Base-by-base conservation (phyloP, 352 stramenopile genomes). In the Phytophthora pluvialis region DNA sequence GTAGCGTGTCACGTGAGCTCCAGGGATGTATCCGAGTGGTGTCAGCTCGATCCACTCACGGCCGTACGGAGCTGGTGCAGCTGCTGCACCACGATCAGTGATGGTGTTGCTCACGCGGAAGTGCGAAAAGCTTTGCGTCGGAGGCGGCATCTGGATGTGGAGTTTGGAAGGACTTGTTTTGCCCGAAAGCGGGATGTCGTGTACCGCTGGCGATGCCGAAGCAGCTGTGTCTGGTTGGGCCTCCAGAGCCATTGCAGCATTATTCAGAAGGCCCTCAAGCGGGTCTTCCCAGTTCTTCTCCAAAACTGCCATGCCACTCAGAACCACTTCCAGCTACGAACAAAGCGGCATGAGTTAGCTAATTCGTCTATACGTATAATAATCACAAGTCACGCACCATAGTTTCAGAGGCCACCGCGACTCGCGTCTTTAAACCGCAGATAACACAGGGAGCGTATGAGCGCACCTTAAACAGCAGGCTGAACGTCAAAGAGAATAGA, bases 1-100 rank as follows among this genome's bases (percentile, higher is more conserved):
- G 45, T 96, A 97, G 7, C 85, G 68, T 4, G 73, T 80, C 28
- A 95, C 85, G 26, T 85, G 81, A 25, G 85, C 84, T 3, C 77
- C 71, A 13, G 83, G 80, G 31, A 95, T 93, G 64, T 93, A 93
- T 21, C 80, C 85, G 10, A 95, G 72, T 9, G 87, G 87, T 12
- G 87, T 95, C 32, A 95, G 63, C 62, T 95, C 85, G 42, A 95
- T 94, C 85, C 87, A 94, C 44, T 95, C 87, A 18, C 82, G 84
- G 0, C 78, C 81, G 28, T 86, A 79, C 36, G 40, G 35, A 53
- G 71, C 43, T 55, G 59, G 60, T n/a, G 43, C 43, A 42, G 42
- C 39, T 5, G 60, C 16, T 28, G 21, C 36, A 16, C 40, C 52
- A 39, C 38, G 36, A 25, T 53, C 47, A 25, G 49, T 45, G 33